These are phyloP conservation scores for Gnomoniopsis sp. DNA, from an alignment of 2,329 filamentous ascomycete species.

Conservation along the genomic window DNA sequence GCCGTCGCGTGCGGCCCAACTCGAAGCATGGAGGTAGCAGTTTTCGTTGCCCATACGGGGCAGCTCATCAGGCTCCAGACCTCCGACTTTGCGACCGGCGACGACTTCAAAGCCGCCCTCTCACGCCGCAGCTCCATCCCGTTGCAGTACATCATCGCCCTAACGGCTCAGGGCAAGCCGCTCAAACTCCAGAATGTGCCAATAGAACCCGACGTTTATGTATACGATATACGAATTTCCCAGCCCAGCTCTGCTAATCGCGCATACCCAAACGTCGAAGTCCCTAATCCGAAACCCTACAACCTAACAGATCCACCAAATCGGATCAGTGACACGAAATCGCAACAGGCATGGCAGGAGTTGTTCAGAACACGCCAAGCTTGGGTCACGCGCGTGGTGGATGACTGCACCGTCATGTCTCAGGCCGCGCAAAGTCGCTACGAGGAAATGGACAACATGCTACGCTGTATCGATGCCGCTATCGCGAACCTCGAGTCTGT, in stretches of 20 bases:
- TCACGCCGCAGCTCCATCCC: constrained; percentile 71
- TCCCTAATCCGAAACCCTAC: constrained; percentile 52
- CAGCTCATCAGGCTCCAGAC: constrained; percentile 78
- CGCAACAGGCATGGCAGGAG: constrained; percentile 82
- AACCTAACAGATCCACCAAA: constrained; percentile 71
- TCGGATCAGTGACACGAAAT: constrained; percentile 73
- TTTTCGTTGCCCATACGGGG: constrained; percentile 91
- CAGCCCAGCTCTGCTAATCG: constrained; percentile 49
- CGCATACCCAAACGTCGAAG: constrained; percentile 40
- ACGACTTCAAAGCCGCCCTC: constrained; percentile 82
- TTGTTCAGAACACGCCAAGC: constrained; percentile 76
- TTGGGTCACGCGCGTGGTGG: constrained; percentile 72
- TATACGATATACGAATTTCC: constrained; percentile 81
- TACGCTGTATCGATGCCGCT: constrained; percentile 78
- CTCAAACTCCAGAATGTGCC: constrained; percentile 77
- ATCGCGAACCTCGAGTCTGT: constrained; percentile 80
- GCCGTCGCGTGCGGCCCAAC: constrained; percentile 28
- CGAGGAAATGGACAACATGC: constrained; percentile 70
- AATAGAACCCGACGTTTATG: constrained; percentile 83
- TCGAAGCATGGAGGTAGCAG: constrained; percentile 36
- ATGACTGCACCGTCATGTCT: constrained; percentile 66
- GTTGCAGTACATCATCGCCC: constrained; percentile 74
- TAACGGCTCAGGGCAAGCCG: constrained; percentile 81
- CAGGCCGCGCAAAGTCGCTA: constrained; percentile 62
- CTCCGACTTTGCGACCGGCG: constrained; percentile 71